These are phyloP conservation scores for Trapa bicornis DNA, from an alignment of 345 rosid species.

Conservation along the genomic window DNA sequence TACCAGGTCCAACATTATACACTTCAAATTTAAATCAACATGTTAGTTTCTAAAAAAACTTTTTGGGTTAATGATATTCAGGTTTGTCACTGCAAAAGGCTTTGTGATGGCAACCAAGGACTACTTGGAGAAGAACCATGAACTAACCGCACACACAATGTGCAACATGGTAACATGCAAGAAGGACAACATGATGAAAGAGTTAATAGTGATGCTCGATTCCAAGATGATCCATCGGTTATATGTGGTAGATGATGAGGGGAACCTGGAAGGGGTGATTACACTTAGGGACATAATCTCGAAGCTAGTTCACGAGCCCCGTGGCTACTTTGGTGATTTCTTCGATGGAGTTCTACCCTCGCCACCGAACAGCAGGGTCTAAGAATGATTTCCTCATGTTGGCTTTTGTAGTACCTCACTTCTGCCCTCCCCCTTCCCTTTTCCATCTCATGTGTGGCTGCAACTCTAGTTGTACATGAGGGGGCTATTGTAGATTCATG, in stretches of 20 bases:
- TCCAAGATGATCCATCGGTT: constrained; percentile 54
- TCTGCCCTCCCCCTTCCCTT: no score
- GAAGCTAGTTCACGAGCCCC: constrained; percentile 87
- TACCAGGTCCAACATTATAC: neutral
- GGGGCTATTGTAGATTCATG: no score
- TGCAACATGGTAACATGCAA: constrained; percentile 68
- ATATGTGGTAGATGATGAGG: constrained; percentile 69
- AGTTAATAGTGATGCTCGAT: constrained; percentile 64
- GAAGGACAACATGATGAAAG: constrained; percentile 46
- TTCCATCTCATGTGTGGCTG: no score
- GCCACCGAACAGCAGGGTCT: constrained; percentile 68
- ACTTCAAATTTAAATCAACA: neutral
- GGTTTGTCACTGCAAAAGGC: constrained; percentile 81
- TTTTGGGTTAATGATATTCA: constrained; percentile 5
- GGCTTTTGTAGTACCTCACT: no score
- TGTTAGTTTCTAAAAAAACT: neutral
- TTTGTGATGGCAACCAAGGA: constrained; percentile 56
- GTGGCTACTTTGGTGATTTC: constrained; percentile 95
- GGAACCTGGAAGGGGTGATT: constrained; percentile 83
- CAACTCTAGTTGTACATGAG: no score
- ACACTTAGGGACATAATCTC: constrained; percentile 85
- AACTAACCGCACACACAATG: constrained; percentile 37
- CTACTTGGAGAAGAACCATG: constrained; percentile 48
- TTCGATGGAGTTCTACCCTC: constrained; percentile 79
- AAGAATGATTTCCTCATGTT: constrained; percentile 3